These are phyloP conservation scores for Plasmodium gonderi DNA, from an alignment of 169 alveolate species.

Conservation along the genomic window DNA sequence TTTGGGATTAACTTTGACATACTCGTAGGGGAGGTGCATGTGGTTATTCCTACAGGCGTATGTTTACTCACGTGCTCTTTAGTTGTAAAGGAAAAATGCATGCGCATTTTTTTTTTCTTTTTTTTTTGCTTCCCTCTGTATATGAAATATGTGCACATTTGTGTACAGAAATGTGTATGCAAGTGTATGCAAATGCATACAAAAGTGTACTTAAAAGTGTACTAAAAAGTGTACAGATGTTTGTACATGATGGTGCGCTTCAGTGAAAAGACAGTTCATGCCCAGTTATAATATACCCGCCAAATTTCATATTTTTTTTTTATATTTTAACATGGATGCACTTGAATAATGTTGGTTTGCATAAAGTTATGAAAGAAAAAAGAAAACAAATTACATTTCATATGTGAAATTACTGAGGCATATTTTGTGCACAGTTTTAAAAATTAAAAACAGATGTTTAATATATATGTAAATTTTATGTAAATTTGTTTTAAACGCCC, in stretches of 20 bases:
- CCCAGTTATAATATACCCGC: too few relatives aligned
- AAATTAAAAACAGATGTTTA: neutral
- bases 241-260: neutral
- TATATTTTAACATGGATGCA: neutral
- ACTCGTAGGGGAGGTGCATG: neutral
- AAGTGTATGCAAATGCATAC: neutral
- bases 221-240: neutral
- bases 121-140: neutral
- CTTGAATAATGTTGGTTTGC: neutral
- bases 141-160: neutral
- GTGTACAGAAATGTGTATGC: neutral
- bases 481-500: slow-evolving; percentile 6
- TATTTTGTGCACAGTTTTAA: slow-evolving; percentile 53
- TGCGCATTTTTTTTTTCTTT: neutral
- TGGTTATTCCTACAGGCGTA: neutral
- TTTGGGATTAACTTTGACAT: neutral
- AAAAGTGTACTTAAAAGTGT: too few relatives aligned
- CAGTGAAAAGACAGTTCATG: too few relatives aligned
- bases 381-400: neutral
- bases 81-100: neutral
- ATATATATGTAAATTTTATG: slow-evolving; percentile 9
- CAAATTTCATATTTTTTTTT: slow-evolving; percentile 1
- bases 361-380: neutral
- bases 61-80: neutral
- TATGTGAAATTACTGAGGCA: neutral